These are phyloP conservation scores for Echria macrotheca DNA, from an alignment of 495 filamentous ascomycete species.

Conservation along the genomic window DNA sequence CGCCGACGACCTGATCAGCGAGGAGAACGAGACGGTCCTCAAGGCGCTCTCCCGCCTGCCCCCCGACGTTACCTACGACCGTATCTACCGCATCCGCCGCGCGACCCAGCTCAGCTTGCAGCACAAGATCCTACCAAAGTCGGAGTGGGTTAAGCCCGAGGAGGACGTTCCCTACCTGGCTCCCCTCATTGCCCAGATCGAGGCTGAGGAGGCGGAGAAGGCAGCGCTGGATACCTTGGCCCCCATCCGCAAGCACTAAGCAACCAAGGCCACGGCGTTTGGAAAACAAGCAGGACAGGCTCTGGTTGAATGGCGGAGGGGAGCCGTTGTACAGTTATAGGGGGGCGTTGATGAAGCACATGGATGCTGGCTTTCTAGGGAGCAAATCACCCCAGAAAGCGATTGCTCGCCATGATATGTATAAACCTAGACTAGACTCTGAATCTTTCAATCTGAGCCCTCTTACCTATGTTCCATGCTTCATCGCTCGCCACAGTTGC, in stretches of 20 bases:
- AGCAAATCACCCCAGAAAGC: too few species aligned
- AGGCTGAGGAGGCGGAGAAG: conserved; percentile 76
- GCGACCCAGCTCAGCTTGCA: conserved; percentile 74
- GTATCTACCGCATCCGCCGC: conserved; percentile 90
- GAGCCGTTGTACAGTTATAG: conserved; percentile 3
- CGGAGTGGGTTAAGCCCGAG: conserved; percentile 63
- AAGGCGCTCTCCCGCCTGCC: conserved; percentile 84
- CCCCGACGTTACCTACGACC: conserved; percentile 88
- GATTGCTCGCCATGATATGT: not conserved
- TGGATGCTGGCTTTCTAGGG: not conserved
- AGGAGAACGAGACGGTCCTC: conserved; percentile 82
- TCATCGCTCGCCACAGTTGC: not conserved
- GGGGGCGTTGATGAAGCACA: not conserved
- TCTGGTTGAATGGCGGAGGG: not conserved
- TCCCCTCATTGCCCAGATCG: conserved; percentile 30
- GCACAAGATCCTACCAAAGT: conserved; percentile 77
- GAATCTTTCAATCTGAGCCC: not conserved
- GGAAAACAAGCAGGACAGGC: not conserved
- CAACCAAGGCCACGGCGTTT: not conserved
- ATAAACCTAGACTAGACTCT: conserved; percentile 8
- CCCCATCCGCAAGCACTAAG: conserved; percentile 51
- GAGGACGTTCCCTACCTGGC: conserved; percentile 34
- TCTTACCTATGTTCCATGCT: not conserved
- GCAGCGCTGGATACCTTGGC: conserved; percentile 76
- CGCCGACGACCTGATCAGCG: conserved; percentile 85